Conservation (phyloP, 2,329 filamentous ascomycete species). For the Botrytis deweyae region DNA sequence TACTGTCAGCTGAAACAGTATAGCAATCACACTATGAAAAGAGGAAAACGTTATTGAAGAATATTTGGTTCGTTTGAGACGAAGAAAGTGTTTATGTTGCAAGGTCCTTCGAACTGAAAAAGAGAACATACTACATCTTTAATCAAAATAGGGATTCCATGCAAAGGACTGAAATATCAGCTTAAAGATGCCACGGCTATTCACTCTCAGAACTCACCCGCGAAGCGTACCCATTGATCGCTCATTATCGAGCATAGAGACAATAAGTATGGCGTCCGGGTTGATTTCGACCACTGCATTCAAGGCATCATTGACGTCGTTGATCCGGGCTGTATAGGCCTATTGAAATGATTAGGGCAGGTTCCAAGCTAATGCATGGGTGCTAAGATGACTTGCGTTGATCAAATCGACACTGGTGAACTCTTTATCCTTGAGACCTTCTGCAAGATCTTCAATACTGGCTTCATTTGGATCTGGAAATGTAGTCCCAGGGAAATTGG, state of each 20-base stretch:
- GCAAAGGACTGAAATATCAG: slow-evolving; percentile 41
- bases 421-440: no score
- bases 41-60: background rate
- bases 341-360: no score
- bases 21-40: background rate
- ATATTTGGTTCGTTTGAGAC: background rate
- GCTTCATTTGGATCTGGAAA: no score
- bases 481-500: no score
- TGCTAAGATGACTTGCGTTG: no score
- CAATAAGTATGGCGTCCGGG: slow-evolving; percentile 32
- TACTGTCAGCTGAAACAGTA: background rate
- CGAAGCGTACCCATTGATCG: slow-evolving; percentile 3
- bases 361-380: no score
- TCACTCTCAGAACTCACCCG: background rate
- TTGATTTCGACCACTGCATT: slow-evolving; percentile 30
- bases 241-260: slow-evolving; percentile 28
- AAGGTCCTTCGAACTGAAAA: background rate
- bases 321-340: slow-evolving; percentile 23
- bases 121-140: slow-evolving; percentile 59
- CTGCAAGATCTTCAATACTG: no score
- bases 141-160: slow-evolving; percentile 58
- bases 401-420: no score
- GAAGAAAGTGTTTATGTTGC: background rate
- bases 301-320: slow-evolving; percentile 20
- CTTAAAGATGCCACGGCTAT: background rate